Conservation (phyloP, 306 rosid genomes). For the Casuarina glauca region DNA sequence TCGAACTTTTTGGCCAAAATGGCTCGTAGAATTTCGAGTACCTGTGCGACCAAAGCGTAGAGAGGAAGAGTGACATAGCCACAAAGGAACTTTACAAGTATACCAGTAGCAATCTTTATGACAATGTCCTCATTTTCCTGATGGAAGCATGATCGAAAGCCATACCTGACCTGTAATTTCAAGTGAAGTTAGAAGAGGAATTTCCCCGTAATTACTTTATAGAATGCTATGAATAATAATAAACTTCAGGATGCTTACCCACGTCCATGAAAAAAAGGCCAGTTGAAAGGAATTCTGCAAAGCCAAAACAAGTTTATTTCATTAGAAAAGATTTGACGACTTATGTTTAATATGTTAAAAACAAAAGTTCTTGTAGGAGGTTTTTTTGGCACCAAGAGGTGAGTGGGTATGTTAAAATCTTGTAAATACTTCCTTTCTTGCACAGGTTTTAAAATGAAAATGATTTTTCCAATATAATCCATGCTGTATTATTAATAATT, state of each 20-base stretch:
- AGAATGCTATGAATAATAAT: not conserved
- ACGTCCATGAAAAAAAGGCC: constrained; percentile 64
- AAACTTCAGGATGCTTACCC: constrained; percentile 39
- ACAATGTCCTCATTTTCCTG: constrained; percentile 37
- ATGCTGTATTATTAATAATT: too few relatives aligned
- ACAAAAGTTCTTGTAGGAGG: too few relatives aligned
- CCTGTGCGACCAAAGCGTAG: constrained; percentile 72
- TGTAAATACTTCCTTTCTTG: too few relatives aligned
- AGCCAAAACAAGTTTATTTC: not conserved
- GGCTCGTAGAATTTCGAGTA: not conserved
- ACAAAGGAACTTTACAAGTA: constrained; percentile 48
- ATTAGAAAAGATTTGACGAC: not conserved
- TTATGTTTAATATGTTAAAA: too few relatives aligned
- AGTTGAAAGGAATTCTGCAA: constrained; percentile 66
- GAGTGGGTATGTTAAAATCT: too few relatives aligned
- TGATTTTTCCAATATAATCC: too few relatives aligned
- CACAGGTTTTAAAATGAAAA: too few relatives aligned
- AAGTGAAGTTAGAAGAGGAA: not conserved
- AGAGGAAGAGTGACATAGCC: constrained; percentile 67
- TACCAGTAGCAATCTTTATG: constrained; percentile 43
- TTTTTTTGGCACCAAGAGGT: too few relatives aligned
- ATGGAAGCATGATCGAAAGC: constrained; percentile 64
- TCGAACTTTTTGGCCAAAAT: not conserved
- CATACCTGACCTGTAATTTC: constrained; percentile 43
- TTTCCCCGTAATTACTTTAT: not conserved